phyloP scores from a whole-genome alignment of 495 filamentous ascomycete species.

The Hypoxylon fuscum region DNA sequence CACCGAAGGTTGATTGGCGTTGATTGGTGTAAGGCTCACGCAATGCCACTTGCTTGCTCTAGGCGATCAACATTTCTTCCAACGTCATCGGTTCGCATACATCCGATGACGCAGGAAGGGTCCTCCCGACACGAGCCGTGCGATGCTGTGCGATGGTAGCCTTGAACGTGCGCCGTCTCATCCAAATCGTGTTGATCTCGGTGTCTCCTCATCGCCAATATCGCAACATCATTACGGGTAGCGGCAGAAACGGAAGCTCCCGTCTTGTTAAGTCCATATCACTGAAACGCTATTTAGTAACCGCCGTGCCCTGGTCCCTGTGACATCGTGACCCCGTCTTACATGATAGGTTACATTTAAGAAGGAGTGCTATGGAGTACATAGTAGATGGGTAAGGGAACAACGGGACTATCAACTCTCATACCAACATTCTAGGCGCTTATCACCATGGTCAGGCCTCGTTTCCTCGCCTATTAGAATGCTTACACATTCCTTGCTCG shows the following conservation, averaged over 20 bases:
- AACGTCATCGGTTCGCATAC: neutral
- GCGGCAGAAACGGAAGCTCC: slow-evolving; percentile 1
- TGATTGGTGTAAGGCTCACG: neutral
- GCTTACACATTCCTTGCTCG: too few relatives aligned
- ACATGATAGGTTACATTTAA: too few relatives aligned
- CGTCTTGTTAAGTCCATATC: neutral
- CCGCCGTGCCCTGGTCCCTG: too few relatives aligned
- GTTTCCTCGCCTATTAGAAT: too few relatives aligned
- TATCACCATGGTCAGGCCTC: too few relatives aligned
- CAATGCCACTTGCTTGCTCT: neutral
- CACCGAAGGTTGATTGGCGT: too few relatives aligned
- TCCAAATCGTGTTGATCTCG: neutral
- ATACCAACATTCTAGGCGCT: too few relatives aligned
- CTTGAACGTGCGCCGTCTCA: neutral
- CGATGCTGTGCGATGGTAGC: slow-evolving; percentile 1
- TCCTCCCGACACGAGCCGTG: neutral
- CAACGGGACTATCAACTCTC: too few relatives aligned
- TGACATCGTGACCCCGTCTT: too few relatives aligned
- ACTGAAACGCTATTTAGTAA: slow-evolving; percentile 1
- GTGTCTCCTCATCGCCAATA: neutral
- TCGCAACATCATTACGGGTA: neutral
- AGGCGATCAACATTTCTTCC: neutral
- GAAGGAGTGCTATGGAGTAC: too few relatives aligned
- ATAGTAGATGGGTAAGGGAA: too few relatives aligned
- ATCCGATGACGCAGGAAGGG: neutral